Conservation (phyloP, 2,329 filamentous ascomycete species). For the Fusarium vanettenii region DNA sequence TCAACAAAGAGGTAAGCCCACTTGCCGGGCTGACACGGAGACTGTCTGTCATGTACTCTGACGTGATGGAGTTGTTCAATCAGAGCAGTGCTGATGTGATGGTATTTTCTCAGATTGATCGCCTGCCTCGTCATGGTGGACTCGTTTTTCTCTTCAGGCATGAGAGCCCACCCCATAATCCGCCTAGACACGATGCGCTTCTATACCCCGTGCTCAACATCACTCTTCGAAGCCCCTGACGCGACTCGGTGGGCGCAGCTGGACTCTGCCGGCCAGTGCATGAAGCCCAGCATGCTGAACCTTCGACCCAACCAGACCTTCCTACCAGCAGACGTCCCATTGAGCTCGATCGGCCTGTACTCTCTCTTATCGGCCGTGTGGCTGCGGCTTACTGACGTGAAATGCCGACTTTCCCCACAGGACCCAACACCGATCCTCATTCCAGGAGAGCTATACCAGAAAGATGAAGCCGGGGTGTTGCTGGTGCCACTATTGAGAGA, state of each 20-base stretch:
- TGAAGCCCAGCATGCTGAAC: background rate
- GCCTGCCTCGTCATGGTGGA: background rate
- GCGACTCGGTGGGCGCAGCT: background rate
- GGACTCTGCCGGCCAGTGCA: background rate
- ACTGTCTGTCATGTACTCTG: background rate
- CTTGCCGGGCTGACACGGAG: background rate
- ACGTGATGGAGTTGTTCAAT: background rate
- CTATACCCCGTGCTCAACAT: background rate
- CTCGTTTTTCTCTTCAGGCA: background rate
- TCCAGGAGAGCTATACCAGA: background rate
- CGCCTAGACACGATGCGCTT: background rate
- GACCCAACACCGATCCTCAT: background rate
- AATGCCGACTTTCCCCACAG: background rate
- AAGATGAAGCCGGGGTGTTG: background rate
- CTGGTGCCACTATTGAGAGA: background rate
- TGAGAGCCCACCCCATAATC: background rate
- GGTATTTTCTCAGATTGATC: background rate
- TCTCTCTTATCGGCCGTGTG: background rate
- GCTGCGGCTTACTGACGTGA: background rate
- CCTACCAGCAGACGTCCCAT: background rate
- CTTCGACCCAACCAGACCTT: background rate
- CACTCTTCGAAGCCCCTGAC: background rate
- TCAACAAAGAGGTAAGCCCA: background rate
- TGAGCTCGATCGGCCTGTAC: background rate
- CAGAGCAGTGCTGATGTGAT: background rate